Conservation (phyloP, 352 stramenopile genomes). For the Thalassiosira livingstoniorum region DNA sequence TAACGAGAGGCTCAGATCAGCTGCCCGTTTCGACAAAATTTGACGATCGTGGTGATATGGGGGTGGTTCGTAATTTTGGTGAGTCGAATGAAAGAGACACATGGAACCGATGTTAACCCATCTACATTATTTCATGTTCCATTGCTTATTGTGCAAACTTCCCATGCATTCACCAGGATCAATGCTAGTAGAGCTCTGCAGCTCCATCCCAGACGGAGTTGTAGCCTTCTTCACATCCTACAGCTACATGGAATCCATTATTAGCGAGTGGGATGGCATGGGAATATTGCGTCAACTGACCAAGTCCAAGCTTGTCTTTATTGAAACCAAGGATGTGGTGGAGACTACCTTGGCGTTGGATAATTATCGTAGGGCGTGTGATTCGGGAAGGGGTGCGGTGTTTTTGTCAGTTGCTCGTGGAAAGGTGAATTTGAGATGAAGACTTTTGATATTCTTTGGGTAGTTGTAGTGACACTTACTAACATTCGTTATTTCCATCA, state of each 20-base stretch:
- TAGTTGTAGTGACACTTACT: not conserved
- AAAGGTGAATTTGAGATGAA: slow-evolving; percentile 88
- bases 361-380: slow-evolving; percentile 98
- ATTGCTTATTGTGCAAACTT: not conserved
- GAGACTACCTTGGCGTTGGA: slow-evolving; percentile 98
- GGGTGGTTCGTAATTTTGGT: slow-evolving; percentile 96
- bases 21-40: slow-evolving; percentile 92
- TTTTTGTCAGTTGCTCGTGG: slow-evolving; percentile 98
- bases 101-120: not conserved
- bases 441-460: not conserved
- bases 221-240: slow-evolving; percentile 99
- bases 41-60: slow-evolving; percentile 83
- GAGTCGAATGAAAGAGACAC: slow-evolving; percentile 46
- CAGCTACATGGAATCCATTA: slow-evolving; percentile 98
- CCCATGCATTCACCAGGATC: slow-evolving; percentile 29
- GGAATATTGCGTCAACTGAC: slow-evolving; percentile 94
- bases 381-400: slow-evolving; percentile 94
- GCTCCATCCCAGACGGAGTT: slow-evolving; percentile 96
- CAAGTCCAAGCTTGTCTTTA: slow-evolving; percentile 98
- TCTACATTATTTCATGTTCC: not conserved
- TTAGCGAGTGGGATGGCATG: slow-evolving; percentile 95
- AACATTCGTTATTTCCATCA: not conserved
- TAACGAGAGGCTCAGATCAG: slow-evolving; percentile 96
- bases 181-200: slow-evolving; percentile 94
- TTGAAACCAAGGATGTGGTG: slow-evolving; percentile 99